A percentile compares a stretch with the other conserved stretches of the same genome.
These are phyloP conservation scores for Fusarium goolgardi DNA, from an alignment of 2,329 filamentous ascomycete species.

Conservation along the genomic window DNA sequence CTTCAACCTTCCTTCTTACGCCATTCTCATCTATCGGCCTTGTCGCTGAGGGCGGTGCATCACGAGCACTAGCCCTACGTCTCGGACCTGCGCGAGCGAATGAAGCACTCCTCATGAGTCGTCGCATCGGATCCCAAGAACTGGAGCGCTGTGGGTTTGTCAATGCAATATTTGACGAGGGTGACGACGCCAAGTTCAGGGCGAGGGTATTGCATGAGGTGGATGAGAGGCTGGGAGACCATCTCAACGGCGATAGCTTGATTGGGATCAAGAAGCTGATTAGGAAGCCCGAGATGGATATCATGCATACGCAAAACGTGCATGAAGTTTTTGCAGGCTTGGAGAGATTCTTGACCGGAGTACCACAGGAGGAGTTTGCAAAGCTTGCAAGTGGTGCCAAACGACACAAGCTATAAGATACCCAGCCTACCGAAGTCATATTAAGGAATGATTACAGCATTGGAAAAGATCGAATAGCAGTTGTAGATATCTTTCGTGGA, in stretches of 20 bases:
- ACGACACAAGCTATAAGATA: constrained; percentile 83
- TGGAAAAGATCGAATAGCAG: neutral
- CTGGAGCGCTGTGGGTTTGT: constrained; percentile 83
- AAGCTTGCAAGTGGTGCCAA: constrained; percentile 90
- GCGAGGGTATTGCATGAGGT: constrained; percentile 80
- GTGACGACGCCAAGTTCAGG: constrained; percentile 76
- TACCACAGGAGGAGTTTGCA: constrained; percentile 89
- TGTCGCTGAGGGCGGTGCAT: constrained; percentile 88
- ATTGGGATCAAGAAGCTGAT: constrained; percentile 88
- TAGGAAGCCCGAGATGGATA: constrained; percentile 75
- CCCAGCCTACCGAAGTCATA: neutral
- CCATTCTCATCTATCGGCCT: constrained; percentile 92
- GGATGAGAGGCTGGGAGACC: constrained; percentile 80
- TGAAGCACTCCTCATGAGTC: constrained; percentile 93
- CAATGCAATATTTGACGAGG: constrained; percentile 80
- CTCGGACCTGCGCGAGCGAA: constrained; percentile 86
- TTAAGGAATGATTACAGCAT: neutral
- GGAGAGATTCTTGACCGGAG: constrained; percentile 80
- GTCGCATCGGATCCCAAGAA: constrained; percentile 77
- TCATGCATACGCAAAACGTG: constrained; percentile 81
- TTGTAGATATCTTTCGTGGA: no score
- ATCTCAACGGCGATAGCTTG: constrained; percentile 83
- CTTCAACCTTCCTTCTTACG: constrained; percentile 85
- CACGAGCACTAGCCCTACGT: constrained; percentile 79
- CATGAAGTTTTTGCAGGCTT: constrained; percentile 88